A percentile compares a stretch with the other conserved stretches of the same genome.
Evolutionary conservation across 176 grass and related monocot species (phyloP).

Genomic region (Poa annua): DNA sequence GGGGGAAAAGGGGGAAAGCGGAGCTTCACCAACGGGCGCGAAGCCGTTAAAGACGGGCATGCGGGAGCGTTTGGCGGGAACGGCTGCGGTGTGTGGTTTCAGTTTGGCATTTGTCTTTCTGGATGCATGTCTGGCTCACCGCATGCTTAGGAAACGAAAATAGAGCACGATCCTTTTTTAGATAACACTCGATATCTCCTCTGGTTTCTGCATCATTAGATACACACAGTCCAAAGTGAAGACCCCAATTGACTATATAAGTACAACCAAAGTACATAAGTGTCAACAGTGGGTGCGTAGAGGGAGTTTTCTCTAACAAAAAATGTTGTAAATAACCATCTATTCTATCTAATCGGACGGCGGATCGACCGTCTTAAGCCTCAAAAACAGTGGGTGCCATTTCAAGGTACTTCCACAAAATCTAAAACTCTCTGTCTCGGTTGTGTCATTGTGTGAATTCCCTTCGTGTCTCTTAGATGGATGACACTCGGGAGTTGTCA

Average conservation of each 20-base stretch:
- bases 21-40: constrained; percentile 14
- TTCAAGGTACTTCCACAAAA: no score
- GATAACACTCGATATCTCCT: background rate
- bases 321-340: no score
- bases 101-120: background rate
- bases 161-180: background rate
- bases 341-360: no score
- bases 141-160: constrained; percentile 23
- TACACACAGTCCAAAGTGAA: background rate
- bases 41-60: constrained; percentile 34
- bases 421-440: no score
- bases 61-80: constrained; percentile 45
- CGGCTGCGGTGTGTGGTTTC: background rate
- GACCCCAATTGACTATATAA: background rate
- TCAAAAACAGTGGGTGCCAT: no score
- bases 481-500: no score
- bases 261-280: no score
- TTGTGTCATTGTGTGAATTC: no score
- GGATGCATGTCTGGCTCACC: constrained; percentile 7
- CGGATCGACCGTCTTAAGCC: no score
- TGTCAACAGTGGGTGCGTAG: no score
- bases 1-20: constrained; percentile 28
- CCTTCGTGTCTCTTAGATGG: no score
- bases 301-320: no score
- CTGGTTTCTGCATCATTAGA: background rate